A percentile compares a stretch with the other conserved stretches of the same genome.
phyloP scores from a whole-genome alignment of 2,329 filamentous ascomycete genomes.

The Ascochyta rabiei region DNA sequence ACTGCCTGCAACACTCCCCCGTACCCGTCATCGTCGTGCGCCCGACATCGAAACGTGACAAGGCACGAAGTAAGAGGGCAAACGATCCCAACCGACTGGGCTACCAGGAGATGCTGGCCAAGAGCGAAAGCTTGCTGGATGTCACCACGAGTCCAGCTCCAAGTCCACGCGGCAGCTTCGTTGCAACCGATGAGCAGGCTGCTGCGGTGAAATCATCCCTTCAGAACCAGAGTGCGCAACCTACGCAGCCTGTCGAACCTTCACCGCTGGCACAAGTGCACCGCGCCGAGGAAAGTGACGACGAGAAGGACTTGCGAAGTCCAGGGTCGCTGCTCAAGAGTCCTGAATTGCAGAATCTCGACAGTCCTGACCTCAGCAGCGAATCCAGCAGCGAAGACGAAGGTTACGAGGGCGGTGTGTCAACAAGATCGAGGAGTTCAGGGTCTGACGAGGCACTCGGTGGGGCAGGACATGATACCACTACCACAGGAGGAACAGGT shows the following conservation, averaged over 20 bases:
- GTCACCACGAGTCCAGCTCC: constrained; percentile 34
- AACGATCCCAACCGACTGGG: constrained; percentile 76
- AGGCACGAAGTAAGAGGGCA: constrained; percentile 85
- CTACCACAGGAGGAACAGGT: background rate
- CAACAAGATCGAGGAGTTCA: constrained; percentile 5
- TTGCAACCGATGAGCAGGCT: constrained; percentile 44
- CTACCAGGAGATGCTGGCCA: constrained; percentile 78
- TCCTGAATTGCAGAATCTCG: constrained; percentile 47
- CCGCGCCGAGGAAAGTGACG: constrained; percentile 28
- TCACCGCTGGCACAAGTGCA: constrained; percentile 42
- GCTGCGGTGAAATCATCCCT: constrained; percentile 31
- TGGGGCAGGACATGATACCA: background rate
- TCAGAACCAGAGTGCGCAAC: constrained; percentile 52
- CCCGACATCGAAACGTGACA: constrained; percentile 83
- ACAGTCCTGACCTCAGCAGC: constrained; percentile 48
- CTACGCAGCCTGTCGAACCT: constrained; percentile 52
- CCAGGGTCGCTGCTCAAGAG: constrained; percentile 49
- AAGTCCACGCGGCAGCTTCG: constrained; percentile 53
- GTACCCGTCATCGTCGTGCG: constrained; percentile 92
- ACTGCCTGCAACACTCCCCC: constrained; percentile 90
- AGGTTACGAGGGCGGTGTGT: constrained; percentile 15
- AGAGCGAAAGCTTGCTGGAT: constrained; percentile 64
- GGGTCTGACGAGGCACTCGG: constrained; percentile 6
- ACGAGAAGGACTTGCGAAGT: constrained; percentile 38
- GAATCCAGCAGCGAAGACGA: constrained; percentile 42